These are phyloP conservation scores for Phytophthora pisi DNA, from an alignment of 352 stramenopile genomes.

Conservation along the genomic window DNA sequence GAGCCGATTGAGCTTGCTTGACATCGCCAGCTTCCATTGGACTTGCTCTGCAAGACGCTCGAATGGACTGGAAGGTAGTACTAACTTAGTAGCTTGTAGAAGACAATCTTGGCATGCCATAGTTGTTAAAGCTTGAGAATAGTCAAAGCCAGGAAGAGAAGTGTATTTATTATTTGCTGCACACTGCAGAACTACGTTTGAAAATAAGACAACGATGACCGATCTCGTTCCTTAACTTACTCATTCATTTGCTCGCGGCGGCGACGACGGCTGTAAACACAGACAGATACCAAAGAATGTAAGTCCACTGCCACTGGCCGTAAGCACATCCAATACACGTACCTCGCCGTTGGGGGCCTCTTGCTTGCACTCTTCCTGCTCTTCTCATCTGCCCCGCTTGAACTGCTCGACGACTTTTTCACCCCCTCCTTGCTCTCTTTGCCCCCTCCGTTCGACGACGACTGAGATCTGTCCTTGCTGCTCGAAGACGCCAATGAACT, in stretches of 20 bases:
- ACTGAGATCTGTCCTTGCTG: constrained; percentile 42
- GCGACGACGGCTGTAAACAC: constrained; percentile 12
- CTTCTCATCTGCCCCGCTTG: constrained; percentile 32
- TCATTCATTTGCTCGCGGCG: constrained; percentile 33
- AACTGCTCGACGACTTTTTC: constrained; percentile 23
- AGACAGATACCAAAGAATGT: background rate
- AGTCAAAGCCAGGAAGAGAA: background rate
- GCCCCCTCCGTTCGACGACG: constrained; percentile 23
- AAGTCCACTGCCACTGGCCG: background rate
- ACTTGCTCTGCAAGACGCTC: no score
- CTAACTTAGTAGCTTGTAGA: no score
- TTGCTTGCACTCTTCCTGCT: constrained; percentile 65
- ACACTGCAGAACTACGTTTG: constrained; percentile 4
- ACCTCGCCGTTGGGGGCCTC: constrained; percentile 65
- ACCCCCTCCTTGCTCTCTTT: constrained; percentile 33
- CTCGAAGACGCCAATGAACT: constrained; percentile 9
- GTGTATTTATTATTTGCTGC: constrained; percentile 9
- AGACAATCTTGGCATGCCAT: no score
- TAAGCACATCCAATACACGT: constrained; percentile 1
- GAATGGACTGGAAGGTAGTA: no score
- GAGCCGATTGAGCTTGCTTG: no score
- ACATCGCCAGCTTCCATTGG: background rate
- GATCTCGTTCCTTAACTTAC: constrained; percentile 3
- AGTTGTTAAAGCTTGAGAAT: no score
- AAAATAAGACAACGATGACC: background rate